Evolutionary conservation across 768 basidiomycete genomes (phyloP), one percentile per base, ranked within the genome.

Genomic region (Fibroporia radiculosa): DNA sequence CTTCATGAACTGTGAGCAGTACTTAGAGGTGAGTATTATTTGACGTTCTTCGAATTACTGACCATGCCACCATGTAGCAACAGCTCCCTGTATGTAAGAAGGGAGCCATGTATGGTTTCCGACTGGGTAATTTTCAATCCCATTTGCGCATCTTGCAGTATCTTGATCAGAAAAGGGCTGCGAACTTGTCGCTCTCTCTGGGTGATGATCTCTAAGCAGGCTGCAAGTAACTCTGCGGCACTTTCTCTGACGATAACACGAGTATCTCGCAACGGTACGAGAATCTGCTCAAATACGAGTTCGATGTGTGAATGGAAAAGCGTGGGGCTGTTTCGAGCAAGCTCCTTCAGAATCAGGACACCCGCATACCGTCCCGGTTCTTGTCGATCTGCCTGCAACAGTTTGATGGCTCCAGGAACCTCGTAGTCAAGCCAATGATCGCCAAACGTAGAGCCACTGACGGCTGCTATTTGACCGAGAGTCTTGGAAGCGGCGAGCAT

Each of bases 401-500:
- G 66, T 51, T 82, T 84, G 24, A 93, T 82, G 4, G 90, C 87
- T 12, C 78, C 80, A 35, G 82, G 87, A 6, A 95, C 86, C 59
- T 96, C 91, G 48, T 76, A 83, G 51, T 90, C 84, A 77, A 95
- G 90, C 56, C 93, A 92, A 3, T 79, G 73, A 56, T 93, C 90
- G 48, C 88, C 89, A 56, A 93, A 87, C 20, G 82, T 80, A 0
- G 78, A 74, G 2, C 88, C 89, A 18, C 88, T 88, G 22, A 89
- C 82, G 47, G 82, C 76, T 25, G 86, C 86, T 57, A 95, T 93
- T 56, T 81, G 75, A 0, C 92, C 92, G 23, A 93, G 75, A 0
- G 89, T 91, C 62, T 92, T 88, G n/a, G 93, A 91, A 1, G 92
- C 91, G 7, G 85, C 79, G 27, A 93, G 75, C 93, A 97, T 97